phyloP scores from a whole-genome alignment of 1,284 basidiomycete genomes.

The Sporisorium reilianum region DNA sequence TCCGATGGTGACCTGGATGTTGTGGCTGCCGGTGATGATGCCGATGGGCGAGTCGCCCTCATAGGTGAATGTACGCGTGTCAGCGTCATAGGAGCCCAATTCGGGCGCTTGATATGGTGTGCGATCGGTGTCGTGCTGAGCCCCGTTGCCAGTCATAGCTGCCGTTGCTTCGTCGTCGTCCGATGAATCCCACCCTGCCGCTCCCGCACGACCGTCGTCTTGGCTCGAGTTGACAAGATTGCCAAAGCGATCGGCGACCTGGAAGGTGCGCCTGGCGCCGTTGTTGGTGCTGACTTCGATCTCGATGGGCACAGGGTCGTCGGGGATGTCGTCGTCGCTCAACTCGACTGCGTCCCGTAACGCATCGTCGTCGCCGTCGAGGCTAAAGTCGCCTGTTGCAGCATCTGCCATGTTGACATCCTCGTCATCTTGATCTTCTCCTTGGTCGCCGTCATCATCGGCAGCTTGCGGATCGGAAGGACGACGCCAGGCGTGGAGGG shows the following conservation, averaged over 20 bases:
- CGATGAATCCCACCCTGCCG: slow-evolving; percentile 22
- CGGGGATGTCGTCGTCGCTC: slow-evolving; percentile 30
- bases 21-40: slow-evolving; percentile 21
- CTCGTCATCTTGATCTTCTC: slow-evolving; percentile 10
- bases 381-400: slow-evolving; percentile 2
- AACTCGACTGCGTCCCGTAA: slow-evolving; percentile 22
- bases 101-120: slow-evolving; percentile 21
- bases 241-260: slow-evolving; percentile 40
- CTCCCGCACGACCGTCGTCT: not conserved
- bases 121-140: slow-evolving; percentile 4
- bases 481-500: slow-evolving; percentile 41
- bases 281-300: slow-evolving; percentile 31
- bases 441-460: slow-evolving; percentile 4
- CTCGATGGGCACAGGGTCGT: slow-evolving; percentile 41
- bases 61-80: slow-evolving; percentile 33
- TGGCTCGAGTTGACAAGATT: slow-evolving; percentile 18
- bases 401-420: slow-evolving; percentile 21
- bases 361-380: slow-evolving; percentile 40
- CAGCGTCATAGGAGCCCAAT: slow-evolving; percentile 26
- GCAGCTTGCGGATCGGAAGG: slow-evolving; percentile 1
- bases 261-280: slow-evolving; percentile 29
- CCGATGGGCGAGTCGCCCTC: slow-evolving; percentile 26
- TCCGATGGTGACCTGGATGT: slow-evolving; percentile 33
- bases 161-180: slow-evolving; percentile 7
- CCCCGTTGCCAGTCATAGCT: not conserved